Conservation (phyloP, 2,329 filamentous ascomycete species). For the Lecanicillium sp. region DNA sequence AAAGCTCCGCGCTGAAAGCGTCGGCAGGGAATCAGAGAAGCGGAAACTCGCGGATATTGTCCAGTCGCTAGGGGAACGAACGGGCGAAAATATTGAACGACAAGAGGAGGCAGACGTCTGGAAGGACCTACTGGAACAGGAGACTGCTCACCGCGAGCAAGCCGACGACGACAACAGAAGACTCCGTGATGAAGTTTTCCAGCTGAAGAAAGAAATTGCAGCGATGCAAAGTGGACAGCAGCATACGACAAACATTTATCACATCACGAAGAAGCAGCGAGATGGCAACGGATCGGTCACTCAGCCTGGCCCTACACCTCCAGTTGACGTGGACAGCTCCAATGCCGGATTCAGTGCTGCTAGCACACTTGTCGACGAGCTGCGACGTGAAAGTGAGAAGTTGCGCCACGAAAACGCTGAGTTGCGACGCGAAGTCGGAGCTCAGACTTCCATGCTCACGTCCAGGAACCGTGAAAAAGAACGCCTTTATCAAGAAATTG, state of each 20-base stretch:
- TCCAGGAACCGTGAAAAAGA: slow-evolving; percentile 94
- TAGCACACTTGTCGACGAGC: slow-evolving; percentile 67
- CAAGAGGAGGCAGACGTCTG: slow-evolving; percentile 74
- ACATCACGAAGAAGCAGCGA: slow-evolving; percentile 48
- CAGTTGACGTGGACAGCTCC: slow-evolving; percentile 42
- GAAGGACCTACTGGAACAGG: slow-evolving; percentile 90
- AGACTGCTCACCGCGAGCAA: slow-evolving; percentile 81
- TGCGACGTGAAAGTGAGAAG: slow-evolving; percentile 61
- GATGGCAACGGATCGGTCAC: slow-evolving; percentile 38
- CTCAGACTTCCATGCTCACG: slow-evolving; percentile 95
- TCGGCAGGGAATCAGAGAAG: slow-evolving; percentile 77
- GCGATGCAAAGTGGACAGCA: slow-evolving; percentile 30
- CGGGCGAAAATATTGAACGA: slow-evolving; percentile 39
- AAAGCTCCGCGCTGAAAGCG: slow-evolving; percentile 66
- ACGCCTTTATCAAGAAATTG: slow-evolving; percentile 90
- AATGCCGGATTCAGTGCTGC: slow-evolving; percentile 47
- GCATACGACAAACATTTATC: slow-evolving; percentile 59
- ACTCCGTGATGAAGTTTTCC: slow-evolving; percentile 76
- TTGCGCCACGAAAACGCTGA: slow-evolving; percentile 89
- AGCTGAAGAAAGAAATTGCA: slow-evolving; percentile 53
- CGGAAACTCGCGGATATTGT: slow-evolving; percentile 78
- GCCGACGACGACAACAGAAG: slow-evolving; percentile 81
- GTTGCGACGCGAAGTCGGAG: slow-evolving; percentile 81
- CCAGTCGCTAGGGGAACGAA: slow-evolving; percentile 41
- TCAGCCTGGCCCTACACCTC: slow-evolving; percentile 19